Conservation (phyloP, 495 filamentous ascomycete species). For the Penicillium coprophilum region DNA sequence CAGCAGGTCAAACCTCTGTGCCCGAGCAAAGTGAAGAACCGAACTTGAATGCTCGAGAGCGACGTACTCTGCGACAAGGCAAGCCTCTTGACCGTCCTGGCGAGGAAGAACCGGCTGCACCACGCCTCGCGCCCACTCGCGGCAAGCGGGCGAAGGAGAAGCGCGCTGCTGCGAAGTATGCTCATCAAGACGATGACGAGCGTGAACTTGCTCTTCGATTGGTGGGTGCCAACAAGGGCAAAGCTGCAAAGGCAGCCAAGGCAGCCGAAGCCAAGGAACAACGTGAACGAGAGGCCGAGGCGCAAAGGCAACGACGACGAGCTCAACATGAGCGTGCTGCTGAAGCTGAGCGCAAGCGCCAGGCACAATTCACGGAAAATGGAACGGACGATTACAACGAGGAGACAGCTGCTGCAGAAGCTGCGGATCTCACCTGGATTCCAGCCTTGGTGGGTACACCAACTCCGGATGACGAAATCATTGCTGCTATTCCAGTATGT, state of each 20-base stretch:
- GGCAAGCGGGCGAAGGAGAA: constrained; percentile 84
- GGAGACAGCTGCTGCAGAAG: constrained; percentile 46
- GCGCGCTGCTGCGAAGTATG: constrained; percentile 87
- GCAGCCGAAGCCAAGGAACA: constrained; percentile 51
- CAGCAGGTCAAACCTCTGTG: constrained; percentile 19
- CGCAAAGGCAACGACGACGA: constrained; percentile 66
- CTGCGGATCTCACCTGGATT: constrained; percentile 55
- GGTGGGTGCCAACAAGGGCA: constrained; percentile 67
- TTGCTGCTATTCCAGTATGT: constrained; percentile 85
- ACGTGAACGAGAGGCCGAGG: constrained; percentile 61
- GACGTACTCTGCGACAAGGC: constrained; percentile 49
- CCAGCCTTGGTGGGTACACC: constrained; percentile 77
- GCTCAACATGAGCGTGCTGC: constrained; percentile 75
- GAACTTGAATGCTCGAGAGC: constrained; percentile 53
- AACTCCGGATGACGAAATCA: constrained; percentile 78
- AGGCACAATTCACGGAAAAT: constrained; percentile 55
- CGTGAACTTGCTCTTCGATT: constrained; percentile 77
- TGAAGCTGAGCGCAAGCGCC: constrained; percentile 57
- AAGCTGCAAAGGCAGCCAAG: constrained; percentile 49
- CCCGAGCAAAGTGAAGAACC: constrained; percentile 28
- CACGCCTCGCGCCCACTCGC: constrained; percentile 53
- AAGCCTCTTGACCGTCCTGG: constrained; percentile 29
- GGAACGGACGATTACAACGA: constrained; percentile 59
- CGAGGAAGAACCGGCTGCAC: constrained; percentile 14
- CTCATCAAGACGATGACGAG: constrained; percentile 92